Base-by-base conservation (phyloP, 345 rosid species). In the Eucalyptus caleyi region DNA sequence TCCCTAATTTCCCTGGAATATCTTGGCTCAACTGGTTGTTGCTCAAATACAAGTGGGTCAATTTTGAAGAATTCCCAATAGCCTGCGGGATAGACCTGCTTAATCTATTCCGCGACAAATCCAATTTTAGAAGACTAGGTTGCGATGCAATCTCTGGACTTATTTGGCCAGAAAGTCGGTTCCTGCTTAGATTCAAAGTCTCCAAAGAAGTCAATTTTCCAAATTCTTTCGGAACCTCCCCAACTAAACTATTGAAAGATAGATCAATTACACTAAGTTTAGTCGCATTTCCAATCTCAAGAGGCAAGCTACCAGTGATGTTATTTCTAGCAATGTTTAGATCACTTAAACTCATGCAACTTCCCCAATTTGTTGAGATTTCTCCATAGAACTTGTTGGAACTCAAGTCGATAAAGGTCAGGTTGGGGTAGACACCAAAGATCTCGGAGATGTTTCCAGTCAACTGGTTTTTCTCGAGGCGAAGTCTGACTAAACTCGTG, bases 281-380 rank as follows among this genome's bases (percentile, higher is more conserved):
- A 44, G 65, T 26, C 45, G 10, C 30, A 1, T 88, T 88, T 34
- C 93, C 93, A 3, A 81, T 86, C 53, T 86, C 77, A 12, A 16
- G 9, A 7, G 90, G 90, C 34, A 89, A 69, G 8, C 56, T n/a
- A 27, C 88, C 80, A 2, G 87, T 37, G 19, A 89, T 42, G 34
- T 8, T 83, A 51, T 93, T 94, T 42, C 53, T 56, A 19, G 88
- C 90, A 72, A 87, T 87, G 4, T 37, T 34, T 10, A 89, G 69
- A 77, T n/a, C 50, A 27, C 86, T 65, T 42, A 89, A 34, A 24
- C 65, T 50, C 13, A 18, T 26, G 88, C 88, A 92, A 15, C 86
- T 87, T 8, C 92, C 92, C 94, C 93, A 93, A 13, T 86, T 93
- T 13, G 89, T 51, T 34, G 93, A 90, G 45, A 93, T n/a, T 59